These are phyloP conservation scores for Platanthera zijinensis DNA, from an alignment of 106 monocot species.

Conservation along the genomic window DNA sequence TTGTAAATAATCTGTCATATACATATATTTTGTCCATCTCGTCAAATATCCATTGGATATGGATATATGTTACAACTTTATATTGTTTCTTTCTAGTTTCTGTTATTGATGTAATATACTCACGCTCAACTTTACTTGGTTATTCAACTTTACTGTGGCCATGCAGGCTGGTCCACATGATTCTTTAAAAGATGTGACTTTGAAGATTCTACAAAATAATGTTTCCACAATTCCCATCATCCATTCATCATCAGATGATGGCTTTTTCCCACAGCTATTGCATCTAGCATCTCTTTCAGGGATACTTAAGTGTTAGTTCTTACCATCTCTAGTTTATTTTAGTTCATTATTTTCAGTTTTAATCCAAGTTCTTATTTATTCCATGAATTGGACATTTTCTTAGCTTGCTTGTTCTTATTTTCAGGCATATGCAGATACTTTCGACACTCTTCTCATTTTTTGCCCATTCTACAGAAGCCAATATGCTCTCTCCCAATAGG, in stretches of 20 bases:
- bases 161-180: constrained; percentile 80
- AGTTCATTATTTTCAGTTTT: background rate
- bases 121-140: background rate
- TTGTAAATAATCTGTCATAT: background rate
- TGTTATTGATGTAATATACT: background rate
- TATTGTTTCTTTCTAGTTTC: background rate
- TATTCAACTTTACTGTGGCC: background rate
- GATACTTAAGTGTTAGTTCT: constrained; percentile 68
- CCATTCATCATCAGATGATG: constrained; percentile 70
- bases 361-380: background rate
- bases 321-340: background rate
- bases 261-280: constrained; percentile 76
- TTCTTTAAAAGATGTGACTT: constrained; percentile 71
- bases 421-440: constrained; percentile 92
- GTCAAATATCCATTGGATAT: background rate
- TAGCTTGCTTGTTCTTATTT: constrained; percentile 4
- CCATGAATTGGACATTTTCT: background rate
- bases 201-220: constrained; percentile 76
- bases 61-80: background rate
- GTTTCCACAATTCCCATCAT: constrained; percentile 81
- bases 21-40: background rate
- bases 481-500: constrained; percentile 61
- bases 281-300: constrained; percentile 84
- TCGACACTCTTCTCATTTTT: constrained; percentile 57
- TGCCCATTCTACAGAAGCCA: constrained; percentile 79